Evolutionary conservation across 164 flowering plant genomes (phyloP), one percentile per base, ranked within the genome.

Genomic region (Echeveria elegans): DNA sequence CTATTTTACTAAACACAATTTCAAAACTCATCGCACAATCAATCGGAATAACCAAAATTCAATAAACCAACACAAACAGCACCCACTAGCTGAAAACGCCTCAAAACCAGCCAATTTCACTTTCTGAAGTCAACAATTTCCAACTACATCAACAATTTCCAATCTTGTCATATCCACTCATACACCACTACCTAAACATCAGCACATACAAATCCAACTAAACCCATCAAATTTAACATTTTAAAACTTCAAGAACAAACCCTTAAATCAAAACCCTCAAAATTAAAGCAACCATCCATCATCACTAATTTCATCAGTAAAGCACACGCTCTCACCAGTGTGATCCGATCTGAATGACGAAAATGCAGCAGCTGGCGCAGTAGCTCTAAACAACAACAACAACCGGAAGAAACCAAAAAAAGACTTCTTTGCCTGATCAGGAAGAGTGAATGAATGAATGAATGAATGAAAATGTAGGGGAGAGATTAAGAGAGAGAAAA

Each of bases 381-480:
- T 28, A 56, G 61, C 66, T 36, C 45, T 63, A 36, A 52, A 45
- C 64, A 32, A 66, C 23, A 18, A 18, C 15, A 30, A 23, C 29
- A 65, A 62, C 74, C 69, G 18, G 38, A 12, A 24, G 9, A 50
- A 69, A 59, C 38, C 66, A 63, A 67, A 11, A 45, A 71, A 45
- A 59, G 48, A 63, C 66, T 48, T 28, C 23, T 70, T n/a, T 41
- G 14, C 19, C 21, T 43, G 64, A 52, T 47, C 64, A 26, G 63
- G 68, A 71, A 71, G 66, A 23, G 65, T 28, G 37, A 34, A 34
- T 34, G 37, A 34, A 34, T 34, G 65, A 34, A n/a, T 28, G 37
- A 34, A 34, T 34, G 37, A 34, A 34, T 34, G 65, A 34, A n/a
- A 67, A 31, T 23, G 66, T 65, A 65, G 58, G 28, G 58, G 63